Evolutionary conservation across 2,329 filamentous ascomycete genomes (phyloP), one percentile per base, ranked within the genome.

Genomic region (Ceratocystis albifundus): DNA sequence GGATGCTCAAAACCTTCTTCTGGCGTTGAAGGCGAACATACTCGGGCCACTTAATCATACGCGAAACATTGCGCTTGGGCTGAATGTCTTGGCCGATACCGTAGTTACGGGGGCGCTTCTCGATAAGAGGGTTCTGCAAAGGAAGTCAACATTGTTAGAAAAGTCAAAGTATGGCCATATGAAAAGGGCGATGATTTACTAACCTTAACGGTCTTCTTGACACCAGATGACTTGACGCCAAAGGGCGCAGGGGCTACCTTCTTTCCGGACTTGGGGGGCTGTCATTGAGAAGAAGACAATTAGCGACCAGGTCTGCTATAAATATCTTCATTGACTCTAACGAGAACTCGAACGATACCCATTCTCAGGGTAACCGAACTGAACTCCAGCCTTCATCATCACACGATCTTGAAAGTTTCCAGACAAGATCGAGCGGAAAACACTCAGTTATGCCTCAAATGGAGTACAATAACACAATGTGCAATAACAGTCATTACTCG

Each of bases 31-130:
- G 92, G 75, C 92, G 93, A 80, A 99, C 89, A 81, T 97, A 97
- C 83, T 95, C 90, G 79, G 94, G 94, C 94, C 94, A 99, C 85
- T 94, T 95, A 76, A 99, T 92, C 90, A 99, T 96, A 79, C 91
- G 91, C 74, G 88, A 90, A 70, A 96, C 85, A 84, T 99, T 97
- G 77, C 92, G 89, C 78, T 85, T 86, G 75, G 93, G 92, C 83
- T 97, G 94, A 80, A 97, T 91, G 82, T 96, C 93, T 85, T 97
- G 92, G 77, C 94, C 94, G 78, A 99, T 96, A 78, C 93, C 94
- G 80, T 86, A 99, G 90, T 99, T 99, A 77, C 89, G 89, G 75
- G 90, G 81, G 75, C 92, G 90, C 85, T 94, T 96, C 90, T 99
- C 94, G 80, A 99, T 87, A 77, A 99, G 92, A 78, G 94, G 94